These are phyloP conservation scores for Endocalyx cinctus DNA, from an alignment of 2,329 filamentous ascomycete genomes.

Conservation along the genomic window DNA sequence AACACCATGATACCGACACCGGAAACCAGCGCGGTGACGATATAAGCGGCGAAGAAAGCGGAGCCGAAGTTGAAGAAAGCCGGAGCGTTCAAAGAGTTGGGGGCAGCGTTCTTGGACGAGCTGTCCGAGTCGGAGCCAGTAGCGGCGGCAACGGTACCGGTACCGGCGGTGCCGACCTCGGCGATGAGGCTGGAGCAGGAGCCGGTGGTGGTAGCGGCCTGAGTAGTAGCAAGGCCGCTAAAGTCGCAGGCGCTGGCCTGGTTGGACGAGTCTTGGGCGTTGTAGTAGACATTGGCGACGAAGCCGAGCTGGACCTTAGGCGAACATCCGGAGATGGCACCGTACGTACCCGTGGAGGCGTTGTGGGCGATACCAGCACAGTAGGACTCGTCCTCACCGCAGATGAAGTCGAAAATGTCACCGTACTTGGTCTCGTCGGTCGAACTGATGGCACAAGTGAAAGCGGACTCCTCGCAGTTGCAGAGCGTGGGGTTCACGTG, in stretches of 20 bases:
- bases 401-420: slow-evolving; percentile 70
- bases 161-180: slow-evolving; percentile 58
- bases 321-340: slow-evolving; percentile 74
- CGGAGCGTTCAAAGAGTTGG: slow-evolving; percentile 32
- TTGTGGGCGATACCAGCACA: slow-evolving; percentile 69
- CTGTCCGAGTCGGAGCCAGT: slow-evolving; percentile 38
- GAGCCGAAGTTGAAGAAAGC: slow-evolving; percentile 25
- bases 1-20: slow-evolving; percentile 52
- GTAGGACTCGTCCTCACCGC: slow-evolving; percentile 48
- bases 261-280: slow-evolving; percentile 38
- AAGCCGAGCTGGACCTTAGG: slow-evolving; percentile 66
- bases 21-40: slow-evolving; percentile 43
- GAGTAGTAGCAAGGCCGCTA: slow-evolving; percentile 57
- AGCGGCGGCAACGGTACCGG: slow-evolving; percentile 46
- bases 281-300: slow-evolving; percentile 70
- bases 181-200: slow-evolving; percentile 56
- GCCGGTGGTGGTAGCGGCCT: slow-evolving; percentile 39
- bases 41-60: slow-evolving; percentile 41
- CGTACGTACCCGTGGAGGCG: slow-evolving; percentile 63
- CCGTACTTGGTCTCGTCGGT: slow-evolving; percentile 53
- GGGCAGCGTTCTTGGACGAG: slow-evolving; percentile 38
- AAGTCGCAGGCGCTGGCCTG: slow-evolving; percentile 65
- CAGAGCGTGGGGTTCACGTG: slow-evolving; percentile 75
- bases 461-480: slow-evolving; percentile 74
- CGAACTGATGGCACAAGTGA: slow-evolving; percentile 64